Evolutionary conservation across 768 basidiomycete species (phyloP).

Genomic region (Serendipita vermifera): DNA sequence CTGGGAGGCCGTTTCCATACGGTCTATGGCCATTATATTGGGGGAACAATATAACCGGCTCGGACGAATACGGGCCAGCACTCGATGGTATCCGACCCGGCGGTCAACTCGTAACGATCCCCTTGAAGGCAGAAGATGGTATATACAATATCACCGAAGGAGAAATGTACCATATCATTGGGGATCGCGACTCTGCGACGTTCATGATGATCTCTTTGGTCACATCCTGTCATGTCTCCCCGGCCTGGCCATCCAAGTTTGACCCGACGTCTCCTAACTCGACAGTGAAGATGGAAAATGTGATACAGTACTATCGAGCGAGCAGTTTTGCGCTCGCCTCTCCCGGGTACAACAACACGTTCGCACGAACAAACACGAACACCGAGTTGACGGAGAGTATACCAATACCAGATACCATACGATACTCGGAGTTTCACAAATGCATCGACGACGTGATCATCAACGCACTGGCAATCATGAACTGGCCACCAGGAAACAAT

Average conservation of each 20-base stretch:
- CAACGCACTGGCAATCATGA: no score
- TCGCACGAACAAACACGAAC: no score
- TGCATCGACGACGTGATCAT: no score
- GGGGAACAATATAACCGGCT: neutral
- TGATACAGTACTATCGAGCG: slow-evolving; percentile 14
- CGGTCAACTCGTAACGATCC: neutral
- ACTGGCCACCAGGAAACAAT: no score
- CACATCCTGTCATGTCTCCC: neutral
- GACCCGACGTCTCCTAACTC: neutral
- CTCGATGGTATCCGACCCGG: neutral
- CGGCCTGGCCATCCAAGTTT: neutral
- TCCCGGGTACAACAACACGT: slow-evolving; percentile 13
- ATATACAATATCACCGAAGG: neutral
- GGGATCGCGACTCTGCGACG: neutral
- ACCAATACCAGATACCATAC: no score
- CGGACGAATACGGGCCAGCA: neutral
- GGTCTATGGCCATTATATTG: slow-evolving; percentile 6
- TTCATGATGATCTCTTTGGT: neutral
- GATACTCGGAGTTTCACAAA: no score
- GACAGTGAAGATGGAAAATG: neutral
- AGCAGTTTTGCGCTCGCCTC: slow-evolving; percentile 10
- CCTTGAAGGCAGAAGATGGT: no score
- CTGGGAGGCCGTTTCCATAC: neutral
- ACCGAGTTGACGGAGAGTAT: no score
- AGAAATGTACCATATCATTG: neutral